phyloP scores from a whole-genome alignment of 2,329 filamentous ascomycete genomes.

The Fusarium palustre region DNA sequence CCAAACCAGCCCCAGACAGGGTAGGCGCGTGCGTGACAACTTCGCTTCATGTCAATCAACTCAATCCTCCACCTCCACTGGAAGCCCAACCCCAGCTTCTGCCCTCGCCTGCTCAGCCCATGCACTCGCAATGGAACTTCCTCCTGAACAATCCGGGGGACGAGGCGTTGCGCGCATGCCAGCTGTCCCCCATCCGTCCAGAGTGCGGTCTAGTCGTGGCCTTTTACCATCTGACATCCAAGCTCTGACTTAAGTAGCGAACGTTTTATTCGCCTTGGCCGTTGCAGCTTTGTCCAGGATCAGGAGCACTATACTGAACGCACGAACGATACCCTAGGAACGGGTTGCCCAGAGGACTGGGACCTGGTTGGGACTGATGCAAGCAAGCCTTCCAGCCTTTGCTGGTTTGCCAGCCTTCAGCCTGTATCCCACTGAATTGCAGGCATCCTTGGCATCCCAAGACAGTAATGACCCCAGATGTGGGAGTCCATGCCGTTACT shows the following conservation, averaged over 20 bases:
- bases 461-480: slow-evolving; percentile 5
- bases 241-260: slow-evolving; percentile 25
- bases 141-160: slow-evolving; percentile 31
- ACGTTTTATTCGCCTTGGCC: slow-evolving; percentile 19
- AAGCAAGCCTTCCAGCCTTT: slow-evolving; percentile 29
- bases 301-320: slow-evolving; percentile 1
- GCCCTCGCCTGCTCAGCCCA: background rate
- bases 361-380: slow-evolving; percentile 19
- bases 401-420: slow-evolving; percentile 28
- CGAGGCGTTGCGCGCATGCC: slow-evolving; percentile 15
- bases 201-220: slow-evolving; percentile 8
- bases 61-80: slow-evolving; percentile 24
- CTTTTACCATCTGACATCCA: slow-evolving; percentile 23
- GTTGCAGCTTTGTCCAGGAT: slow-evolving; percentile 26
- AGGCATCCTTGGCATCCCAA: slow-evolving; percentile 14
- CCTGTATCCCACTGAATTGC: slow-evolving; percentile 27
- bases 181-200: slow-evolving; percentile 1
- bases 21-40: slow-evolving; percentile 41
- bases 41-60: slow-evolving; percentile 41
- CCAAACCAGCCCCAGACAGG: slow-evolving; percentile 9
- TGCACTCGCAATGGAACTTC: slow-evolving; percentile 39
- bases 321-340: slow-evolving; percentile 17
- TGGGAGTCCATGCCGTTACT: slow-evolving; percentile 3
- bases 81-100: slow-evolving; percentile 26
- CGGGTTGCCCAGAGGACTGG: slow-evolving; percentile 35